Base-by-base conservation (phyloP, 805 yeast species). In the Kodamaea laetipori region DNA sequence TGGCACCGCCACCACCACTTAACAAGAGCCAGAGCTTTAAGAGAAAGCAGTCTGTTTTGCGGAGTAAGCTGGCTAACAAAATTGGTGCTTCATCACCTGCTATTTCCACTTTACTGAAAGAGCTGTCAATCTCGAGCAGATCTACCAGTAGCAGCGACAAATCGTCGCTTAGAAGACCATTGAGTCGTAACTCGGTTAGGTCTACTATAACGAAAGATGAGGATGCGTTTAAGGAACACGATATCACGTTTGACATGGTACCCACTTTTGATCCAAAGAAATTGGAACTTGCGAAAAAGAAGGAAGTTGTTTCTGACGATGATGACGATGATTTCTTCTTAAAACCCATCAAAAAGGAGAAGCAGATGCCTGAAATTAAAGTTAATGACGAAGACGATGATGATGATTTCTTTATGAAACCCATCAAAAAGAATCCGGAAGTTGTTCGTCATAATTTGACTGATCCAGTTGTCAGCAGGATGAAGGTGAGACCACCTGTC, bases 401-500 rank as follows among this genome's bases (percentile, higher is more conserved):
- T 8, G 54, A 51, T 7, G 53, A 49, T 11, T 51, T 51, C 38
- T 53, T 56, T 28, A 44, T 53, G 45, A 54, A 51, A 34, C 59
- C 57, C 6, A 31, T 48, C 4, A 46, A 44, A 19, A 34, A 32
- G 33, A 40, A 30, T 15, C 44, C 53, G 4, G 35, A 25, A 23
- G 31, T 16, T 10, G 31, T 16, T 4, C 39, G 31, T 6, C 39
- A 21, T 12, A 17, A 19, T 23, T 39, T 46, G 15, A 31, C 44
- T 19, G 32, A 30, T 19, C 28, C n/a, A 33, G 36, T 15, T 11
- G 44, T 42, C 39, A 51, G 37, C 49, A 45, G 43, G 4, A 64
- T 69, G 88, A 82, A 84, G 6, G 84, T 94, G 11, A 80, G 99
- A 60, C 99, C 99, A 2, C 90, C 98, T 0, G 85, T 96, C 1